Percentiles rank a stretch among this genome's conserved stretches.
phyloP scores from a whole-genome alignment of 2,329 filamentous ascomycete species.

The Ophiostoma ips region DNA sequence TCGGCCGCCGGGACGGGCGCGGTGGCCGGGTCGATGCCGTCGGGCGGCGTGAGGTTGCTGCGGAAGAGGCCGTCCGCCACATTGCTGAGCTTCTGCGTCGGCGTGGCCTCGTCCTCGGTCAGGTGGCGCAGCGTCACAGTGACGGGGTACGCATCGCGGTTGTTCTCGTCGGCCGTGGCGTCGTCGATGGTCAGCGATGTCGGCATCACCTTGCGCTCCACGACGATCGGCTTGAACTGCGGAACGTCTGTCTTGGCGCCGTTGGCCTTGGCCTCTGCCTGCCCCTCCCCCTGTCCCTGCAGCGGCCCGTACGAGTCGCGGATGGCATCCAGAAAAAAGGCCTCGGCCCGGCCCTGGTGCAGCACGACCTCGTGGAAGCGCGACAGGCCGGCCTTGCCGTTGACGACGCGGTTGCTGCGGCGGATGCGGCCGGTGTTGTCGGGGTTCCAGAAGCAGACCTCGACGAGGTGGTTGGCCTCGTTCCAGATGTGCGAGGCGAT shows the following conservation, averaged over 20 bases:
- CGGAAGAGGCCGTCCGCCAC: conserved; percentile 38
- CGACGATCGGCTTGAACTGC: conserved; percentile 22
- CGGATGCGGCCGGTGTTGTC: conserved; percentile 41
- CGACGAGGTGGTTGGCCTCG: conserved; percentile 48
- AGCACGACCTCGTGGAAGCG: conserved; percentile 53
- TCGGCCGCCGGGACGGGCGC: conserved; percentile 7
- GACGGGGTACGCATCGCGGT: conserved; percentile 36
- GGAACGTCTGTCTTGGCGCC: conserved; percentile 14
- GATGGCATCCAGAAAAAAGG: conserved; percentile 34
- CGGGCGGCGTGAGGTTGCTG: conserved; percentile 29
- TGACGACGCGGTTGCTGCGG: conserved; percentile 45
- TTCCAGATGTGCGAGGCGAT: conserved; percentile 50
- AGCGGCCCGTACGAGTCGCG: conserved; percentile 5
- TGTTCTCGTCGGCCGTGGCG: conserved; percentile 22
- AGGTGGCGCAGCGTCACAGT: conserved; percentile 41
- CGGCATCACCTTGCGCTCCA: conserved; percentile 45
- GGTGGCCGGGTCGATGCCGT: not conserved
- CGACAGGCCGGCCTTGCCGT: conserved; percentile 47
- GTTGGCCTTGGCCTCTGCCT: not conserved
- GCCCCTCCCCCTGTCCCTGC: not conserved
- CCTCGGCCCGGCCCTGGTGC: conserved; percentile 58
- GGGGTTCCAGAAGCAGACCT: conserved; percentile 51
- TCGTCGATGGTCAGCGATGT: conserved; percentile 35
- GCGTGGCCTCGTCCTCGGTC: conserved; percentile 39
- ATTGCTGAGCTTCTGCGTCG: conserved; percentile 24